Conservation (phyloP, 257 asterid genomes). For the Coffea canephora region DNA sequence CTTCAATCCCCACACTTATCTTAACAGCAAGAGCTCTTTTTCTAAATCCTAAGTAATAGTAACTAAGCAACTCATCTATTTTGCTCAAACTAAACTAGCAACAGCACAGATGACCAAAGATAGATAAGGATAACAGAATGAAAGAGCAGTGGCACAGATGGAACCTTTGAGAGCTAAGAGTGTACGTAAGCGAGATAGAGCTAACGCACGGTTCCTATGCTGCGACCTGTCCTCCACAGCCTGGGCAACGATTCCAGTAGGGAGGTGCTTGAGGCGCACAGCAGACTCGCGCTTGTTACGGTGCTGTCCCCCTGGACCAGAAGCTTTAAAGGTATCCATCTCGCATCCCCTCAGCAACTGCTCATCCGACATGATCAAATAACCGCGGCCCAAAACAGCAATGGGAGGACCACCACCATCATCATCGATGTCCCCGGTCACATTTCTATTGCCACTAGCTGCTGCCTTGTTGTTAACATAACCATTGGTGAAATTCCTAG, state of each 20-base stretch:
- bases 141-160: background rate
- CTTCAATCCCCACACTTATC: too few relatives aligned
- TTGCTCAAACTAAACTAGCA: too few relatives aligned
- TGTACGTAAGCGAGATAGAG: conserved; percentile 68
- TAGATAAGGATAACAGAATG: too few relatives aligned
- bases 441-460: background rate
- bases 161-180: conserved; percentile 83
- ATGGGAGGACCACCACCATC: conserved; percentile 17
- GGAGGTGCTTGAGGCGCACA: conserved; percentile 93
- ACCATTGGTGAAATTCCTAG: too few relatives aligned
- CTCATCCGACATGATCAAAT: conserved; percentile 68
- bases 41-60: too few relatives aligned
- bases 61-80: too few relatives aligned
- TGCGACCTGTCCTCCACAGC: conserved; percentile 94
- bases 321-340: conserved; percentile 73
- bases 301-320: conserved; percentile 99
- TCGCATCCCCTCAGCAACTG: conserved; percentile 85
- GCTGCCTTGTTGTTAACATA: too few relatives aligned
- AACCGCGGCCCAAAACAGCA: conserved; percentile 45
- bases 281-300: conserved; percentile 98
- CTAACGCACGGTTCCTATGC: conserved; percentile 84
- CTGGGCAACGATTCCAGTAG: conserved; percentile 87
- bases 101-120: too few relatives aligned
- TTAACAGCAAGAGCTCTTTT: too few relatives aligned
- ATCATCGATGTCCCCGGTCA: background rate